These are phyloP conservation scores for Thelonectria blattea DNA, from an alignment of 2,329 filamentous ascomycete genomes.

Conservation along the genomic window DNA sequence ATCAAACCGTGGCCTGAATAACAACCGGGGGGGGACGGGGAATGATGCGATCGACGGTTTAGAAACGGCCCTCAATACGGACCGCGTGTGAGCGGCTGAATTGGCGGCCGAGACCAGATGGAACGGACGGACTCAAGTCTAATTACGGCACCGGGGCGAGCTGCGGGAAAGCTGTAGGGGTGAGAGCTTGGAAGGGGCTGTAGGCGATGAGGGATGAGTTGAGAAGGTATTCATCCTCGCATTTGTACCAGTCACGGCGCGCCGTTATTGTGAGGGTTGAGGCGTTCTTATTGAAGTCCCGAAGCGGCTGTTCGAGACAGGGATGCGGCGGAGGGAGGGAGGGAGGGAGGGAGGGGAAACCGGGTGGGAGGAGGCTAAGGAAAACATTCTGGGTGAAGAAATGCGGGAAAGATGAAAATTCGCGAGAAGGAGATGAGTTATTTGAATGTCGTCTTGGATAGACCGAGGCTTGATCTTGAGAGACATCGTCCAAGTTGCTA, in stretches of 20 bases:
- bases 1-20: conserved; percentile 16
- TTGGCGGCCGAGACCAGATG: conserved; percentile 13
- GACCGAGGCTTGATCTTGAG: background rate
- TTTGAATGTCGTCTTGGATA: background rate
- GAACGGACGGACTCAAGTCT: conserved; percentile 5
- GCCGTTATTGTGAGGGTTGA: conserved; percentile 8
- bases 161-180: background rate
- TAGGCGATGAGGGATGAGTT: background rate
- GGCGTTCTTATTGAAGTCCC: conserved; percentile 14
- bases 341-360: background rate
- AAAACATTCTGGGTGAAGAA: background rate
- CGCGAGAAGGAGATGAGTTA: background rate
- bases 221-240: background rate
- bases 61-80: conserved; percentile 26
- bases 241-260: background rate
- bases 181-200: too few species aligned
- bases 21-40: conserved; percentile 8
- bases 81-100: conserved; percentile 1
- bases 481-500: background rate
- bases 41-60: conserved; percentile 3
- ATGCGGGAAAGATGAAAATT: background rate
- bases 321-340: background rate
- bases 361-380: background rate
- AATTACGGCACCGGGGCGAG: background rate
- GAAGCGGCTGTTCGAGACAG: conserved; percentile 5